Evolutionary conservation across 2,329 filamentous ascomycete species (phyloP).

Genomic region (Epichloe sylvatica): DNA sequence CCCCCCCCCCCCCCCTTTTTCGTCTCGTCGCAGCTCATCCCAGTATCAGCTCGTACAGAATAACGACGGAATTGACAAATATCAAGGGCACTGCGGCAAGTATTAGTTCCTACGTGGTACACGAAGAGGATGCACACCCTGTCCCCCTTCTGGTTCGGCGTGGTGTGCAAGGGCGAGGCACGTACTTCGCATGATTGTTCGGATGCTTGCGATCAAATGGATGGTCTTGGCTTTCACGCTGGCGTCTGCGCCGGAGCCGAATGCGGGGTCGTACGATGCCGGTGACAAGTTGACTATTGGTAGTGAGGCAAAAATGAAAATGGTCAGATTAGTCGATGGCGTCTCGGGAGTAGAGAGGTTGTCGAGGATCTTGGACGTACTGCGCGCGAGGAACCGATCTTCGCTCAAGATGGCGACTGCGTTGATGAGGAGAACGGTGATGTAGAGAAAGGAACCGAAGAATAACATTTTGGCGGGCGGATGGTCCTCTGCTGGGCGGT

Average conservation of each 20-base stretch:
- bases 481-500: background rate
- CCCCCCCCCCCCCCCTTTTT: background rate
- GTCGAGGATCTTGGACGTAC: slow-evolving; percentile 14
- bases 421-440: slow-evolving; percentile 79
- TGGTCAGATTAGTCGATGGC: background rate
- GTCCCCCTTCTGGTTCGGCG: background rate
- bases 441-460: slow-evolving; percentile 58
- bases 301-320: slow-evolving; percentile 5
- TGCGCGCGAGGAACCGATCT: slow-evolving; percentile 77
- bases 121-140: too few relatives aligned
- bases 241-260: slow-evolving; percentile 57
- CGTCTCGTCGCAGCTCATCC: slow-evolving; percentile 34
- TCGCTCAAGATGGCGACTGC: slow-evolving; percentile 87
- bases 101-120: too few relatives aligned
- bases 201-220: slow-evolving; percentile 77
- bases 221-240: slow-evolving; percentile 79
- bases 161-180: background rate
- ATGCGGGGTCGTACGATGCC: slow-evolving; percentile 57
- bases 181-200: slow-evolving; percentile 82
- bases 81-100: slow-evolving; percentile 62
- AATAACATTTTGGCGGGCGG: slow-evolving; percentile 46
- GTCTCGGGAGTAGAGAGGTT: background rate
- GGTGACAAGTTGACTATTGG: slow-evolving; percentile 60
- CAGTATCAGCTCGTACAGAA: slow-evolving; percentile 66
- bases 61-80: slow-evolving; percentile 67